Evolutionary conservation across 495 filamentous ascomycete species (phyloP).

Genomic region (Neurospora sp.): DNA sequence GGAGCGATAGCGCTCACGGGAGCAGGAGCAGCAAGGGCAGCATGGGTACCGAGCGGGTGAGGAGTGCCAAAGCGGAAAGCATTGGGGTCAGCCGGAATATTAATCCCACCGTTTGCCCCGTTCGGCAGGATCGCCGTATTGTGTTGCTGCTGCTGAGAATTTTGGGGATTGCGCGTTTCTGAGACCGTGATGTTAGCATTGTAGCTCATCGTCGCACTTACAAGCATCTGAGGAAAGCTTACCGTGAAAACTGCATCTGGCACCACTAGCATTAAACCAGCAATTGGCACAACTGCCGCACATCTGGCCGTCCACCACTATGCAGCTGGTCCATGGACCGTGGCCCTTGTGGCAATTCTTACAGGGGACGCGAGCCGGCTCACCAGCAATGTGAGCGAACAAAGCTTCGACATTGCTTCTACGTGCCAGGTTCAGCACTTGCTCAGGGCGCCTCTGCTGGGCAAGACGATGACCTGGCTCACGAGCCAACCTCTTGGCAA

Average conservation of each 20-base stretch:
- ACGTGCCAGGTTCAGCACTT: slow-evolving; percentile 32
- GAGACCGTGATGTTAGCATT: neutral
- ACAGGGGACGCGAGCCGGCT: slow-evolving; percentile 30
- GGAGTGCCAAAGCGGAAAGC: slow-evolving; percentile 12
- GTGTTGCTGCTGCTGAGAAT: slow-evolving; percentile 7
- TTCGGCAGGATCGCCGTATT: slow-evolving; percentile 11
- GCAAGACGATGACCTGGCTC: slow-evolving; percentile 35
- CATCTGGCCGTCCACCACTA: slow-evolving; percentile 41
- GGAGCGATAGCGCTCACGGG: slow-evolving; percentile 7
- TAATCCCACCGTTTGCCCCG: slow-evolving; percentile 3
- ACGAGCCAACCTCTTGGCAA: slow-evolving; percentile 34
- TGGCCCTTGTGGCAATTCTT: slow-evolving; percentile 45
- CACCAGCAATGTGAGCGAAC: slow-evolving; percentile 39
- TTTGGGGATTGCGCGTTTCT: slow-evolving; percentile 21
- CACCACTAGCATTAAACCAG: slow-evolving; percentile 42
- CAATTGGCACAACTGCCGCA: slow-evolving; percentile 43
- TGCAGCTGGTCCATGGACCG: slow-evolving; percentile 36
- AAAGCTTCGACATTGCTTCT: slow-evolving; percentile 41
- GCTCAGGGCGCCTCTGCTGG: slow-evolving; percentile 34
- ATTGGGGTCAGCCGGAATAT: slow-evolving; percentile 14
- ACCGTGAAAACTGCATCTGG: slow-evolving; percentile 43
- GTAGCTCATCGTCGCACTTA: neutral
- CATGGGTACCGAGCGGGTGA: slow-evolving; percentile 2
- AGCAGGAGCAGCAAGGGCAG: slow-evolving; percentile 5
- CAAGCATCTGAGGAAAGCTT: slow-evolving; percentile 6